A percentile compares a stretch with the other conserved stretches of the same genome.
These are phyloP conservation scores for Candida insectalens DNA, from an alignment of 805 yeast genomes.

Conservation along the genomic window DNA sequence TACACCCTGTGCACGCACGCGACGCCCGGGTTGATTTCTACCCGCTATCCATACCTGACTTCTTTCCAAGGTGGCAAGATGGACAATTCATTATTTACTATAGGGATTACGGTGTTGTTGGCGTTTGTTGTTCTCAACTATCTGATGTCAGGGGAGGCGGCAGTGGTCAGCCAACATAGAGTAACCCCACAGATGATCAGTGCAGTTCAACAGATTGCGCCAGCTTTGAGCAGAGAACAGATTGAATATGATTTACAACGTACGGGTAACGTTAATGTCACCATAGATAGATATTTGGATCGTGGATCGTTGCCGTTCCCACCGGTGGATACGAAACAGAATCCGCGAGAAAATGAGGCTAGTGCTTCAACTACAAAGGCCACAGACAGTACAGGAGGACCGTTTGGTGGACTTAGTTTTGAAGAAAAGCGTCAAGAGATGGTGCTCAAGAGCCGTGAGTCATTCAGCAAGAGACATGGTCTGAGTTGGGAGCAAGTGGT, in stretches of 20 bases:
- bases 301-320: constrained; percentile 12
- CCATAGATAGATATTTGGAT: constrained; percentile 63
- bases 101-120: constrained; percentile 36
- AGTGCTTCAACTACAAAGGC: not conserved
- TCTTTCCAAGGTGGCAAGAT: no score
- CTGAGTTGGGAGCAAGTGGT: constrained; percentile 2
- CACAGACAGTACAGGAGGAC: constrained; percentile 11
- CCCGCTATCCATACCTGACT: no score
- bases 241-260: constrained; percentile 64
- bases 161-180: not conserved
- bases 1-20: no score
- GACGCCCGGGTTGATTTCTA: no score
- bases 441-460: constrained; percentile 52
- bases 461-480: constrained; percentile 28
- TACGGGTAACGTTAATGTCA: constrained; percentile 73
- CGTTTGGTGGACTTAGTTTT: constrained; percentile 33
- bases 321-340: constrained; percentile 4
- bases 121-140: constrained; percentile 57
- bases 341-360: constrained; percentile 3
- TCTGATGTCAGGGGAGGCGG: constrained; percentile 35
- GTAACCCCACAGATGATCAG: constrained; percentile 69
- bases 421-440: constrained; percentile 43
- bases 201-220: constrained; percentile 77
- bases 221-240: constrained; percentile 57
- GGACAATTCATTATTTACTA: constrained; percentile 36